Base-by-base conservation (phyloP, 139 green algal genomes). In the Closterium sp. region DNA sequence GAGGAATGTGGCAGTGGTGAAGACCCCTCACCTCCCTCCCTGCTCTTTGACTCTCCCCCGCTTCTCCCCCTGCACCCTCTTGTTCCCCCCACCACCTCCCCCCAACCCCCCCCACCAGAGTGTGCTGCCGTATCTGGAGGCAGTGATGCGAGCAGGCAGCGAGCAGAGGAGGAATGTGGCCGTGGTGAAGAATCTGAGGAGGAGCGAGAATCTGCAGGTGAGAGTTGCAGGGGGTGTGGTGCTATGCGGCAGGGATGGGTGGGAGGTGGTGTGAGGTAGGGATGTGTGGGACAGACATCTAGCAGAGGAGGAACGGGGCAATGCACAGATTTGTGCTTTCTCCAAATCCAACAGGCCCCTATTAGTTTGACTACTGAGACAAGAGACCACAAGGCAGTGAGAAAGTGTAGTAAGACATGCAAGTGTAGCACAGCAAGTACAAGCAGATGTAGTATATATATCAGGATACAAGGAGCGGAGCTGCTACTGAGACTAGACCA, bases 121-220 rank as follows among this genome's bases (percentile, higher is more conserved):
- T 23, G 90, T 97, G 31, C 84, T 97, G 38, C 93, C 95, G 0
- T 98, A 97, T 90, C 92, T 98, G 86, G 94, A 96, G 69, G 95
- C 93, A 19, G 91, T 94, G 10, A 87, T 98, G 91, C 89, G 93
- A 83, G 91, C 89, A 28, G 90, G 89, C 10, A 90, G 88, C 4
- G 96, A 98, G 95, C 86, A 94, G 88, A 87, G 89, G 12, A 94
- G 97, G 28, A 96, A 96, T 86, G 86, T 95, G 0, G 87, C 94
- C 0, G 94, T 98, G 4, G 88, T 96, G 3, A 94, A 93, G 31
- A 95, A 92, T 88, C 94, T 98, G 89, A 91, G 95, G 0, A 88
- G 93, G 33, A 90, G 83, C 81, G 38, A 91, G 31, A 94, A 90
- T 84, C 87, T 94, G 31, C 91, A 93, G 89, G 90, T 86, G 21